These are phyloP conservation scores for Wallemia mellicola DNA, from an alignment of 1,284 basidiomycete species.

Conservation along the genomic window DNA sequence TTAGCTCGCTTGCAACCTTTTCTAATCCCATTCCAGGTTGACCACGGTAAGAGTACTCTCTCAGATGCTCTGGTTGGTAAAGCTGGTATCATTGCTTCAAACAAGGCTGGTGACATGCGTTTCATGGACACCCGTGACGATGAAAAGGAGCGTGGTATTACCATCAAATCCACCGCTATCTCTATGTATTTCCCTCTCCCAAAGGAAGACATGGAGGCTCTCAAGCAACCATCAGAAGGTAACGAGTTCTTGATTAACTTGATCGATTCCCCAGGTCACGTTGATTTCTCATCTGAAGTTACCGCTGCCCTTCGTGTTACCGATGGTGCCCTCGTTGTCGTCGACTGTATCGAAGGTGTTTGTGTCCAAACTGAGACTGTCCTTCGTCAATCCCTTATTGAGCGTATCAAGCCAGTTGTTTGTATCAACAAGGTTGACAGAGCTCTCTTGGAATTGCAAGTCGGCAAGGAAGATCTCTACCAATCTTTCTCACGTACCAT, in stretches of 20 bases:
- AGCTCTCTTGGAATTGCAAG: conserved; percentile 92
- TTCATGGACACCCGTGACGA: conserved; percentile 95
- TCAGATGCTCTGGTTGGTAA: conserved; percentile 98
- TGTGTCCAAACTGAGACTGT: conserved; percentile 99
- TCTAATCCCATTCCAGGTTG: conserved; percentile 26
- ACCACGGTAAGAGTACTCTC: conserved; percentile 99
- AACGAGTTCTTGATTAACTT: conserved; percentile 98
- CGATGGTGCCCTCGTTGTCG: conserved; percentile 92
- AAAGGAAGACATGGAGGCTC: conserved; percentile 55
- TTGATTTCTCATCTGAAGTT: conserved; percentile 99
- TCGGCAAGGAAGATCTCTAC: conserved; percentile 86
- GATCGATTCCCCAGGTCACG: conserved; percentile 98
- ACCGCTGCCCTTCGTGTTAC: conserved; percentile 99
- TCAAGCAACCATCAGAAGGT: conserved; percentile 82
- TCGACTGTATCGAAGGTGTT: conserved; percentile 98
- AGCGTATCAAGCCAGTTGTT: conserved; percentile 98
- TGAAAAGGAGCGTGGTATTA: conserved; percentile 99
- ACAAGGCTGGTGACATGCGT: conserved; percentile 89
- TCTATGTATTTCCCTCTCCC: conserved; percentile 97
- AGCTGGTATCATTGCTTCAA: conserved; percentile 90
- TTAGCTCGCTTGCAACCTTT: not conserved
- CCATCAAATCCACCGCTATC: conserved; percentile 99
- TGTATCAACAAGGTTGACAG: conserved; percentile 99
- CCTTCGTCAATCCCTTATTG: conserved; percentile 80
- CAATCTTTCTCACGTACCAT: conserved; percentile 95